Evolutionary conservation across 306 rosid species (phyloP), one percentile per base, ranked within the genome.

Genomic region (Cucurbita maxima): DNA sequence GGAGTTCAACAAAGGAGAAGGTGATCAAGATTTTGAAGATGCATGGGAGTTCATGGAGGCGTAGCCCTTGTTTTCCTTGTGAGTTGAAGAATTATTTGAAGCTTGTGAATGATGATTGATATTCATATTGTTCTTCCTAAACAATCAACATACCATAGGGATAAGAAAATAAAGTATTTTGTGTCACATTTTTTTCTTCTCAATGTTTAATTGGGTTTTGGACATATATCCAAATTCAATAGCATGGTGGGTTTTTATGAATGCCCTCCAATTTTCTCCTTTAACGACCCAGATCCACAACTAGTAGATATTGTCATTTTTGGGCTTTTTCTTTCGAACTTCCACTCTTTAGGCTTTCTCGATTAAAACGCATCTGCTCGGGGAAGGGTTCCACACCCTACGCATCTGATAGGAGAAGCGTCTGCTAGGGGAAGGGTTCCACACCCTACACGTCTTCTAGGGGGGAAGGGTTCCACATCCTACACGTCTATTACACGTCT

Each of bases 21-120:
- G 81, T 75, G 61, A 69, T 81, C 12, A 83, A 81, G 74, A 83
- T 86, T 48, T 79, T 86, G 76, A 86, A 79, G 82, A 22, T 83
- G 61, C 87, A 86, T 75, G 87, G 84, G 4, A 75, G 54, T 57
- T 59, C 81, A 59, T 86, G 89, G 89, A 83, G 58, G 74, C 76
- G 78, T 5, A 72, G 75, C 63, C 85, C 87, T 59, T 86, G 89
- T 71, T 83, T 79, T 56, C 85, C 89, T 72, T 8, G 10, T 68
- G 78, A 81, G 22, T 76, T 74, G 58, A 85, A 81, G 79, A 72
- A 74, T 11, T 79, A 60, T 67, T 44, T 86, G 76, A 80, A 74
- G 73, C 4, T 54, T 53, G 50, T 73, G 56, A 69, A 67, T 77
- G 52, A 56, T 53, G 53, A 70, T 20, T 75, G 47, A 59, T 34